Percentiles rank a stretch among this genome's conserved stretches.
phyloP scores from a whole-genome alignment of 495 filamentous ascomycete species.

The Tuber borchii region DNA sequence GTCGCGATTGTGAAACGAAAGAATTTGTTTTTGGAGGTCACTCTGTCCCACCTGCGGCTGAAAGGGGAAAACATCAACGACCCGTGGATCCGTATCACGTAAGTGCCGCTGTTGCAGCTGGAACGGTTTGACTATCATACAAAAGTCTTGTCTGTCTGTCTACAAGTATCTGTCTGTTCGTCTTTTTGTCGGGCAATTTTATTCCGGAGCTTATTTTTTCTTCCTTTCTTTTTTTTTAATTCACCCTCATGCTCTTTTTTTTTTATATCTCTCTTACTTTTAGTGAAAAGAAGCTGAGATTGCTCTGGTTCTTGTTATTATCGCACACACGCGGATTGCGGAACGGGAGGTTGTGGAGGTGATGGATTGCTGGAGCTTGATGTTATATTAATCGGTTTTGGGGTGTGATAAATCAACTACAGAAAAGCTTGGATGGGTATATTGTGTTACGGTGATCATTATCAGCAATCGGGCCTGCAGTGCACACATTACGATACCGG shows the following conservation, averaged over 20 bases:
- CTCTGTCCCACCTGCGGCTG: background rate
- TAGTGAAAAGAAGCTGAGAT: background rate
- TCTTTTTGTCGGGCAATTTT: background rate
- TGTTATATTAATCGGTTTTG: background rate
- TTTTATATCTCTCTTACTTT: background rate
- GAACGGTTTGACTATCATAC: background rate
- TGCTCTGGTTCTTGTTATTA: background rate
- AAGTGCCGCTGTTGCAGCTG: background rate
- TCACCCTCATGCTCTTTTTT: background rate
- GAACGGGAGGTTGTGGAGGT: background rate
- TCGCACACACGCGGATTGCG: background rate
- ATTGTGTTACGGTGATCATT: background rate
- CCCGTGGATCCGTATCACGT: background rate
- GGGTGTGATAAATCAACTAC: background rate
- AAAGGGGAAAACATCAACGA: slow-evolving; percentile 1
- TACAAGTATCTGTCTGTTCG: background rate
- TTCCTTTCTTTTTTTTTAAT: background rate
- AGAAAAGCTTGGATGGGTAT: background rate
- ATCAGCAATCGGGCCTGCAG: background rate
- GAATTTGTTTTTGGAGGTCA: background rate
- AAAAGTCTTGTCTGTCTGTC: background rate
- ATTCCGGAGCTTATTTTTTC: background rate
- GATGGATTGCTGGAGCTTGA: background rate
- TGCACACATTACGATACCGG: background rate
- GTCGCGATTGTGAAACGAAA: background rate